These are phyloP conservation scores for Coprinopsis strossmayeri DNA, from an alignment of 768 basidiomycete genomes.

Conservation along the genomic window DNA sequence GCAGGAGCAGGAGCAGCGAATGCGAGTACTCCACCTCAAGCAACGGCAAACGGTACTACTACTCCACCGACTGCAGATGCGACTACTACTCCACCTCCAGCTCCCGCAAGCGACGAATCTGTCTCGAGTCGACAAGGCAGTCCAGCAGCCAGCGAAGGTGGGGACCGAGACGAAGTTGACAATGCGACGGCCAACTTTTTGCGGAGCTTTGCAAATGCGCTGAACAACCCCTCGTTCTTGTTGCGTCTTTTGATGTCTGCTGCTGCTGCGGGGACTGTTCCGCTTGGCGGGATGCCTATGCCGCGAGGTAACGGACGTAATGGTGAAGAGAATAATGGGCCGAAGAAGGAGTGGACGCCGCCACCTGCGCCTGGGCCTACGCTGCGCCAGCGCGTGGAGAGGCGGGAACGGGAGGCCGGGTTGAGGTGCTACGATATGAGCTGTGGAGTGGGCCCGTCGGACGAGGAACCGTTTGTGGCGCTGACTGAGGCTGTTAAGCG, in stretches of 20 bases:
- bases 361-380: conserved; percentile 65
- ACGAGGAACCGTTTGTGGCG: conserved; percentile 54
- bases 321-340: conserved; percentile 6
- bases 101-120: background rate
- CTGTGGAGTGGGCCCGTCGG: conserved; percentile 71
- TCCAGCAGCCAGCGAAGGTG: background rate
- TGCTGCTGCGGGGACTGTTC: conserved; percentile 15
- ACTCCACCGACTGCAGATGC: background rate
- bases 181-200: conserved; percentile 1
- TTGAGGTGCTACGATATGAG: conserved; percentile 66
- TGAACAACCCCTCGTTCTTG: conserved; percentile 2
- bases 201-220: conserved; percentile 8
- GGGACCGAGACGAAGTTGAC: background rate
- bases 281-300: conserved; percentile 14
- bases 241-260: conserved; percentile 8
- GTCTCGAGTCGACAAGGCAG: background rate
- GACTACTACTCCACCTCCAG: background rate
- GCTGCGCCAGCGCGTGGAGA: conserved; percentile 67
- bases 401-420: conserved; percentile 64
- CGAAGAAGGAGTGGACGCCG: conserved; percentile 47
- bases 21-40: background rate
- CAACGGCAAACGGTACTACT: background rate
- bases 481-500: conserved; percentile 21
- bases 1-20: background rate
- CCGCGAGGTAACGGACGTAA: background rate